These are phyloP conservation scores for Cryptococcus sp. DNA, from an alignment of 1,284 basidiomycete species.

Conservation along the genomic window DNA sequence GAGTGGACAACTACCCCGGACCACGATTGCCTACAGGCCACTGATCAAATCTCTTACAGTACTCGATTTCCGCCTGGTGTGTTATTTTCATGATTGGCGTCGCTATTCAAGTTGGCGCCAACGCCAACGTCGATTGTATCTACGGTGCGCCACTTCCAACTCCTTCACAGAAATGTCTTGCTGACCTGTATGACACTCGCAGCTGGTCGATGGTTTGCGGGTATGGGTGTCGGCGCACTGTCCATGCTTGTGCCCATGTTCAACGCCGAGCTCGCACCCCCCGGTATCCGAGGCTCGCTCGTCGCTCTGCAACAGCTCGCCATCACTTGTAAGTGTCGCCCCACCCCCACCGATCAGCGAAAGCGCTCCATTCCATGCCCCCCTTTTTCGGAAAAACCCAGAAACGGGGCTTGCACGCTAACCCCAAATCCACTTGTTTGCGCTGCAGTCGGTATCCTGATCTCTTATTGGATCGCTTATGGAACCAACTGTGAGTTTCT, in stretches of 20 bases:
- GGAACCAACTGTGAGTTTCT: conserved; percentile 64
- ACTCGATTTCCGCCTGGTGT: conserved; percentile 49
- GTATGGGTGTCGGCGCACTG: conserved; percentile 51
- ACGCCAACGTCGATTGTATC: conserved; percentile 38
- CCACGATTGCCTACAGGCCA: neutral
- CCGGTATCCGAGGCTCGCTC: conserved; percentile 77
- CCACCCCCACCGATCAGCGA: conserved; percentile 69
- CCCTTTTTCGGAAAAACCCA: conserved; percentile 38
- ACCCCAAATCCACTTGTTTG: neutral
- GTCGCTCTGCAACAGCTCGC: conserved; percentile 79
- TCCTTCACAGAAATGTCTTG: neutral
- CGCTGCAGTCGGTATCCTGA: conserved; percentile 36
- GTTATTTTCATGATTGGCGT: conserved; percentile 49
- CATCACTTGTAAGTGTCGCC: conserved; percentile 69
- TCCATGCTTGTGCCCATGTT: conserved; percentile 59
- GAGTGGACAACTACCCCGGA: conserved; percentile 2
- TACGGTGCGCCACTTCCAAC: conserved; percentile 34
- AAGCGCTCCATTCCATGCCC: conserved; percentile 77
- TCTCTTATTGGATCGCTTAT: conserved; percentile 73
- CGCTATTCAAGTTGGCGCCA: conserved; percentile 44
- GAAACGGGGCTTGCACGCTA: neutral
- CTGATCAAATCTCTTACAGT: conserved; percentile 19
- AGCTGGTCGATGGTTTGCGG: conserved; percentile 49
- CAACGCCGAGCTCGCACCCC: conserved; percentile 74
- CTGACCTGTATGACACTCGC: conserved; percentile 2